These are phyloP conservation scores for Lonicera japonica DNA, from an alignment of 129 eudicot species.

Conservation along the genomic window DNA sequence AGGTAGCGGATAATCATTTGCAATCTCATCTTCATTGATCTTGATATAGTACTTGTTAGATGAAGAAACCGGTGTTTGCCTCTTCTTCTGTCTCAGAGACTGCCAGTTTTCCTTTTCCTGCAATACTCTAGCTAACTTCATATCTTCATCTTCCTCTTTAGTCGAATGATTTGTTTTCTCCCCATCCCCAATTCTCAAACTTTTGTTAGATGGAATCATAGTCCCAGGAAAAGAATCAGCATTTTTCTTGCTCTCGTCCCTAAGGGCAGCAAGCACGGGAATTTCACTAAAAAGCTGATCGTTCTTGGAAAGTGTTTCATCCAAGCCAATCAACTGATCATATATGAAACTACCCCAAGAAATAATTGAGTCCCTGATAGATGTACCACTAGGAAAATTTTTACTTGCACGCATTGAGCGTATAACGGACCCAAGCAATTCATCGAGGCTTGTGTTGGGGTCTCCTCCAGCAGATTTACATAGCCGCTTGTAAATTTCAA, in stretches of 20 bases:
- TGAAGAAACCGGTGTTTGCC: slow-evolving; percentile 26
- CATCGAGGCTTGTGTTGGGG: slow-evolving; percentile 52
- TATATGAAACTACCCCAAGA: slow-evolving; percentile 68
- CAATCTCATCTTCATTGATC: slow-evolving; percentile 76
- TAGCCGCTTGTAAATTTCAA: slow-evolving; percentile 54
- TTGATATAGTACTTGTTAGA: slow-evolving; percentile 52
- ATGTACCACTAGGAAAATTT: slow-evolving; percentile 44
- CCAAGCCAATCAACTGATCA: slow-evolving; percentile 66
- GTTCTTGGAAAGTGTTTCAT: slow-evolving; percentile 40
- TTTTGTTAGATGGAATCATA: slow-evolving; percentile 10
- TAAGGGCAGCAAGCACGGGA: slow-evolving; percentile 54
- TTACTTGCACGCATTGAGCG: slow-evolving; percentile 57
- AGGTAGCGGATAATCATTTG: slow-evolving; percentile 70
- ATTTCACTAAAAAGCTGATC: slow-evolving; percentile 41
- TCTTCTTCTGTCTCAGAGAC: slow-evolving; percentile 40
- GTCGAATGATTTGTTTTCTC: slow-evolving; percentile 21
- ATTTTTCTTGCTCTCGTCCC: slow-evolving; percentile 44
- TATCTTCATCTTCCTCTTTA: slow-evolving; percentile 55
- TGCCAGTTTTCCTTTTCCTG: slow-evolving; percentile 72
- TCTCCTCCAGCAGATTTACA: slow-evolving; percentile 60
- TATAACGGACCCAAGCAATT: slow-evolving; percentile 56
- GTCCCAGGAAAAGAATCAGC: slow-evolving; percentile 14
- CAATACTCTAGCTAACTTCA: slow-evolving; percentile 54
- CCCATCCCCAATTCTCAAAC: slow-evolving; percentile 25
- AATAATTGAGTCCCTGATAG: slow-evolving; percentile 53